Evolutionary conservation across 495 filamentous ascomycete species (phyloP), one percentile per base, ranked within the genome.

Genomic region (Hypoxylon perforatum): DNA sequence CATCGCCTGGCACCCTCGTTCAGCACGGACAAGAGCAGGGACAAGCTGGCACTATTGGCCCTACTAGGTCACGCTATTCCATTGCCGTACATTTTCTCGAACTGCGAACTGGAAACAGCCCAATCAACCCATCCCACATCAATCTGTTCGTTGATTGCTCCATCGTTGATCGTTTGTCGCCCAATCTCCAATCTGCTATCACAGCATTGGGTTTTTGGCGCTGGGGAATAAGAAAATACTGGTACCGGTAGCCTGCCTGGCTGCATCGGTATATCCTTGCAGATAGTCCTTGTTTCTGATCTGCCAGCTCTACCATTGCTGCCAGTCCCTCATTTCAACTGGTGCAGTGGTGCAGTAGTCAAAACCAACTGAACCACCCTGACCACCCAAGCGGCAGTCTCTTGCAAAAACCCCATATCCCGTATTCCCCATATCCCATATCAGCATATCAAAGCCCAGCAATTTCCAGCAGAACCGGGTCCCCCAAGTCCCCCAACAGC

Each of bases 261-360:
- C 48, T 22, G 63, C 52, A 67, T 67, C 51, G 61, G 41, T 15
- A 67, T 67, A 67, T 67, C 63, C 63, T 46, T 67, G 63, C 44
- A 61, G 50, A 21, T 4, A 7, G 35, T 51, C 36, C n/a, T 39
- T 42, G 50, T 51, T 60, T 61, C 57, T 67, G 57, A 28, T 52
- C 41, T 46, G 47, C 30, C 50, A 39, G n/a, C 30, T 33, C 8
- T 3, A 28, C 50, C 56, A 42, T 35, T n/a, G n/a, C n/a, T n/a
- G n/a, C n/a, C 53, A 41, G 30, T 36, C 17, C 47, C 46, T 28
- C 38, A 19, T 36, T 46, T 60, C 28, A 12, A 48, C 50, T 49
- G 49, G 45, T 47, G 45, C 41, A 44, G 56, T 23, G 35, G 22
- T 47, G 45, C 42, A 45, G 56, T 25, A 45, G 23, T n/a, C 28